Conservation (phyloP, 2,329 filamentous ascomycete genomes). For the Colletotrichum kahawae region DNA sequence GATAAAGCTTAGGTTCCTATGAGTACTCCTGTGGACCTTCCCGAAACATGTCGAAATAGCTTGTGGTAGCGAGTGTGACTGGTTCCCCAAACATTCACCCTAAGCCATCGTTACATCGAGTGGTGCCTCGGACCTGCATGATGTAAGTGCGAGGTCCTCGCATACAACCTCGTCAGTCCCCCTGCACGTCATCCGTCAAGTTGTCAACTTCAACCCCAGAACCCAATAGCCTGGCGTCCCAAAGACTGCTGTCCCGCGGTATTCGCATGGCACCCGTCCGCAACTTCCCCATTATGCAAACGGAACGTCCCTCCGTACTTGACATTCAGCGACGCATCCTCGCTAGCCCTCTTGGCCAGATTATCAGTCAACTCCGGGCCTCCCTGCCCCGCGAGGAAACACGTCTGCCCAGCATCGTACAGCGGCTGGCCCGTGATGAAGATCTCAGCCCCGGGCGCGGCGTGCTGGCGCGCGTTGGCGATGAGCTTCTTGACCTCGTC, state of each 20-base stretch:
- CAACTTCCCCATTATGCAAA: background rate
- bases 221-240: background rate
- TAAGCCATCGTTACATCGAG: background rate
- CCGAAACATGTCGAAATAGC: too few species aligned
- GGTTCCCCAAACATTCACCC: background rate
- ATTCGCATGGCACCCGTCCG: background rate
- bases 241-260: background rate
- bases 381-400: background rate
- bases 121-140: background rate
- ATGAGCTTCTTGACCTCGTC: background rate
- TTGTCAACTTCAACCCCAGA: background rate
- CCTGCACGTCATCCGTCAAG: background rate
- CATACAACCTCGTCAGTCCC: accelerated
- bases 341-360: background rate
- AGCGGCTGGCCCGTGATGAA: background rate
- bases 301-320: background rate
- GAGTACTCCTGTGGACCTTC: too few species aligned
- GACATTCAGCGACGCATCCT: background rate
- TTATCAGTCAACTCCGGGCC: background rate
- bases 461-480: background rate
- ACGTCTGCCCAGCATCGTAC: background rate
- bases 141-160: background rate
- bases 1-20: too few species aligned
- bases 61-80: background rate
- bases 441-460: background rate